A percentile compares a stretch with the other conserved stretches of the same genome.
phyloP scores from a whole-genome alignment of 495 filamentous ascomycete genomes.

The Aspergillus bridgeri region DNA sequence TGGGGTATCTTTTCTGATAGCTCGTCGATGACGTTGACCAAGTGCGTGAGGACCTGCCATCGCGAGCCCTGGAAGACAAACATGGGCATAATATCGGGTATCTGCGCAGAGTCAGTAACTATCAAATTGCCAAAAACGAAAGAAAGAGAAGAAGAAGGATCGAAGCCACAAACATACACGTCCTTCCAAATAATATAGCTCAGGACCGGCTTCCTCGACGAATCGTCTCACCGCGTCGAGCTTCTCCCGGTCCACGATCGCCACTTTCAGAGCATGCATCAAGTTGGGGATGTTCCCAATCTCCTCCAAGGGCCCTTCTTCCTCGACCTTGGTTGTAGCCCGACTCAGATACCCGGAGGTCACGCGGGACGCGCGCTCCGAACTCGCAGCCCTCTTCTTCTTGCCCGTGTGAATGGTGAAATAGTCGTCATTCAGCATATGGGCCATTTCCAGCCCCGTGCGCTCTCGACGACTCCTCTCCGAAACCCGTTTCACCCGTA shows the following conservation, averaged over 20 bases:
- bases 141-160: neutral
- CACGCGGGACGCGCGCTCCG: slow-evolving; percentile 27
- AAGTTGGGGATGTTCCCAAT: slow-evolving; percentile 65
- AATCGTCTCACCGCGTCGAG: slow-evolving; percentile 77
- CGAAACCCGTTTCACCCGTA: slow-evolving; percentile 58
- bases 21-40: slow-evolving; percentile 62
- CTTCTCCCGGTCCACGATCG: slow-evolving; percentile 86
- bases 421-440: slow-evolving; percentile 77
- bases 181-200: slow-evolving; percentile 71
- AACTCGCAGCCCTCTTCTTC: slow-evolving; percentile 35
- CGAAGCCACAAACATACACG: slow-evolving; percentile 36
- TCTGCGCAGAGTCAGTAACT: slow-evolving; percentile 30
- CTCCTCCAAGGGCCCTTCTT: slow-evolving; percentile 44
- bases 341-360: slow-evolving; percentile 33
- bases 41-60: slow-evolving; percentile 63
- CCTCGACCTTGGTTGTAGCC: slow-evolving; percentile 27
- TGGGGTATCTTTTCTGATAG: slow-evolving; percentile 21
- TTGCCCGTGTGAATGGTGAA: slow-evolving; percentile 70
- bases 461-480: slow-evolving; percentile 23
- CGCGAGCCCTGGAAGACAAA: slow-evolving; percentile 90
- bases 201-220: slow-evolving; percentile 72
- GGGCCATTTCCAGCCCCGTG: slow-evolving; percentile 42
- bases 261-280: slow-evolving; percentile 58
- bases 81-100: slow-evolving; percentile 78
- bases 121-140: neutral